Conservation (phyloP, 2,329 filamentous ascomycete genomes). For the Pestalotiopsis sp. region DNA sequence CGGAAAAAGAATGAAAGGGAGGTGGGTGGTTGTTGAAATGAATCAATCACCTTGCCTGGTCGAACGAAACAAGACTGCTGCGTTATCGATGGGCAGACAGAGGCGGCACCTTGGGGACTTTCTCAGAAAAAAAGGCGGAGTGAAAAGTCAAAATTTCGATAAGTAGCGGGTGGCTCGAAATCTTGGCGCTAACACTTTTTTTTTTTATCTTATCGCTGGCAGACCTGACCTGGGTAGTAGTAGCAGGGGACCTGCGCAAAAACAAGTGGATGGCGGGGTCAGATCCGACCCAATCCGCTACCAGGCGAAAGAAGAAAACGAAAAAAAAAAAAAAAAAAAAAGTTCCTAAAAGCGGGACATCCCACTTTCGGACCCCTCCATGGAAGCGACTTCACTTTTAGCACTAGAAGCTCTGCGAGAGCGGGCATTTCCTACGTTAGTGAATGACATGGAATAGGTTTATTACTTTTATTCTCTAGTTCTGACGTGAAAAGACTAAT, state of each 20-base stretch:
- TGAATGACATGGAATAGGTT: background rate
- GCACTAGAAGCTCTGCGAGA: background rate
- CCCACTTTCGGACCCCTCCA: conserved; percentile 4
- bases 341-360: background rate
- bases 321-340: background rate
- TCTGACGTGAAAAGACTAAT: background rate
- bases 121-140: conserved; percentile 11
- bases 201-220: conserved; percentile 14
- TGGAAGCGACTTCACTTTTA: background rate
- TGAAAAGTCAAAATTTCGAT: conserved; percentile 9
- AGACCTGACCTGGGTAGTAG: background rate
- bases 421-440: too few relatives aligned
- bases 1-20: background rate
- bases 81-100: conserved; percentile 6
- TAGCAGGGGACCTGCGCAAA: background rate
- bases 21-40: background rate
- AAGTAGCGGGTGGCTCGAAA: conserved; percentile 10
- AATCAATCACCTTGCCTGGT: background rate
- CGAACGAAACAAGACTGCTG: background rate
- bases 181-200: conserved; percentile 10
- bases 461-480: background rate
- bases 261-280: conserved; percentile 1
- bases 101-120: conserved; percentile 4
- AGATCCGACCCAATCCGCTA: background rate
- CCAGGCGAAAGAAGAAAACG: background rate